These are phyloP conservation scores for Trifolium repens DNA, from an alignment of 306 rosid species.

Conservation along the genomic window DNA sequence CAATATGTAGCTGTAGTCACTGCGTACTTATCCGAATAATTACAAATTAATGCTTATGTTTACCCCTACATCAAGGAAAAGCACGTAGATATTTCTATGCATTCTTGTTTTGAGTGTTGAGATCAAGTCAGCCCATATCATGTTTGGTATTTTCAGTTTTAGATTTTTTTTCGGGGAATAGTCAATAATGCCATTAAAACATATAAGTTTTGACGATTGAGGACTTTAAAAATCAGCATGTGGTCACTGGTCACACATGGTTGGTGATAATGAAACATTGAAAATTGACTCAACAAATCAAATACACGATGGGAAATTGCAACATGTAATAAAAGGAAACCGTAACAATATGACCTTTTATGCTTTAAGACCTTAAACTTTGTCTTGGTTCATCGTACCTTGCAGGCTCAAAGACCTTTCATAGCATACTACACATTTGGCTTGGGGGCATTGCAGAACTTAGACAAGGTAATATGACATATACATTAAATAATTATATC, in stretches of 20 bases:
- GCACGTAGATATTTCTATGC: background rate
- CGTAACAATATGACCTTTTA: background rate
- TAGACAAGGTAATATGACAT: constrained; percentile 66
- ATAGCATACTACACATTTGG: constrained; percentile 72
- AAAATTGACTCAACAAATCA: background rate
- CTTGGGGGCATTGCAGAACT: constrained; percentile 54
- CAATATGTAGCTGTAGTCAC: background rate
- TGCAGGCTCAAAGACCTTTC: constrained; percentile 89
- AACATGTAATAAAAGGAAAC: background rate
- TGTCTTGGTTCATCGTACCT: constrained; percentile 35
- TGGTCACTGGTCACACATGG: background rate
- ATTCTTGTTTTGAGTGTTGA: background rate
- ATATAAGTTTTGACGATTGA: background rate
- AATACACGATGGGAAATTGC: background rate
- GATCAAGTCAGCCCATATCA: background rate
- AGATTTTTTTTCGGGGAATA: background rate
- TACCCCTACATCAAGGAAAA: constrained; percentile 1
- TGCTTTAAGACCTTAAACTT: constrained; percentile 19
- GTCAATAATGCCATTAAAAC: background rate
- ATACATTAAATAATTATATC: background rate
- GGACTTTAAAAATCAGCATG: background rate
- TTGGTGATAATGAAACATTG: background rate
- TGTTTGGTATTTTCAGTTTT: background rate
- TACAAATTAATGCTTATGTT: background rate
- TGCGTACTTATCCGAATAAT: constrained; percentile 10